These are phyloP conservation scores for Apophysomyces sp. DNA, from an alignment of 371 early-diverging fungal genomes.

Conservation along the genomic window DNA sequence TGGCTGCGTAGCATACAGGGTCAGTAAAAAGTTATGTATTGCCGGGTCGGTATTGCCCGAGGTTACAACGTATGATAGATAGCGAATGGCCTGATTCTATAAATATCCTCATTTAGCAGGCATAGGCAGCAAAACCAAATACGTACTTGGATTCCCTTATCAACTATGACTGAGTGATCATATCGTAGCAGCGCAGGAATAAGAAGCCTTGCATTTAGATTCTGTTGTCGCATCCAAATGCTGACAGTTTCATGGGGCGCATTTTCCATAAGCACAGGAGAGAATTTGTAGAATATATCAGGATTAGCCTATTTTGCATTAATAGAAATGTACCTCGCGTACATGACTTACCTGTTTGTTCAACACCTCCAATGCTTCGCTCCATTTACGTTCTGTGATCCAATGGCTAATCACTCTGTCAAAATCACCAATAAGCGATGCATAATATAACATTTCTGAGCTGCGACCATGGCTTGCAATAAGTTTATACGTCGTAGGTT, in stretches of 20 bases:
- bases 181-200: constrained; percentile 86
- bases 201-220: constrained; percentile 74
- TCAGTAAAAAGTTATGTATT: constrained; percentile 82
- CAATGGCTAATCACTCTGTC: constrained; percentile 77
- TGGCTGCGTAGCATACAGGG: constrained; percentile 66
- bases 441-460: constrained; percentile 73
- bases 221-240: constrained; percentile 73
- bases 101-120: background rate
- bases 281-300: constrained; percentile 81
- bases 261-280: constrained; percentile 77
- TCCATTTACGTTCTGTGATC: constrained; percentile 69
- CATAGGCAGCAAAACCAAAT: background rate
- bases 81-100: constrained; percentile 77
- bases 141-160: constrained; percentile 30
- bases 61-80: constrained; percentile 69
- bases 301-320: constrained; percentile 50
- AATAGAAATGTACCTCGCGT: background rate
- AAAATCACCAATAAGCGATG: constrained; percentile 73
- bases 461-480: constrained; percentile 79
- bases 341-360: background rate
- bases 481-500: constrained; percentile 68
- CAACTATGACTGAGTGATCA: constrained; percentile 47
- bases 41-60: constrained; percentile 67
- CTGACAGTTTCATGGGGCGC: constrained; percentile 78
- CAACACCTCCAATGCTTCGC: constrained; percentile 58